A percentile compares a stretch with the other conserved stretches of the same genome.
These are phyloP conservation scores for Ogataea polymorpha DNA, from an alignment of 805 yeast genomes.

Conservation along the genomic window DNA sequence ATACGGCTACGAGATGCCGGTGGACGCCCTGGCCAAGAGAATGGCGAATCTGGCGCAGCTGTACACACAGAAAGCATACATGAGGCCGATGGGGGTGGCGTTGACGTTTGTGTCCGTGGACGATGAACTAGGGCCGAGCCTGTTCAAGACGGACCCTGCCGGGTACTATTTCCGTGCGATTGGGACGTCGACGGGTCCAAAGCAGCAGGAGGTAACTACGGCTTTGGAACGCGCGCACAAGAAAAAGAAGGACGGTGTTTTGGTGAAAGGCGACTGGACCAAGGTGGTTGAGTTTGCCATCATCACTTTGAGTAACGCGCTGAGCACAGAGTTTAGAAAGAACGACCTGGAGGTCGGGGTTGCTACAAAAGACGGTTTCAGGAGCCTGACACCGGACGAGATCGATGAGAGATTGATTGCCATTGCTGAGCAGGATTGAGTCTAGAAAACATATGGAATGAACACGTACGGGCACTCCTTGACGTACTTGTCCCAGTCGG, in stretches of 20 bases:
- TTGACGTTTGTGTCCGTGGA: conserved; percentile 84
- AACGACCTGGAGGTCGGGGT: conserved; percentile 93
- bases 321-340: conserved; percentile 91
- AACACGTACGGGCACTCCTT: conserved; percentile 88
- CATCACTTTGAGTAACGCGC: conserved; percentile 75
- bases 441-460: conserved; percentile 77
- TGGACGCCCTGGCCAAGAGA: conserved; percentile 86
- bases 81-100: conserved; percentile 97
- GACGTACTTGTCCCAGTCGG: conserved; percentile 86
- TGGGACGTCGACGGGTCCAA: conserved; percentile 95
- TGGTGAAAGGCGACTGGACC: conserved; percentile 80
- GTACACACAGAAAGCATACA: conserved; percentile 95
- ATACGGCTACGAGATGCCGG: conserved; percentile 96
- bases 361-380: conserved; percentile 69
- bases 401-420: conserved; percentile 92
- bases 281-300: conserved; percentile 88
- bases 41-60: conserved; percentile 95
- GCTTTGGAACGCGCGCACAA: conserved; percentile 88
- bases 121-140: conserved; percentile 84
- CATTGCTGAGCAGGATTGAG: conserved; percentile 90
- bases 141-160: conserved; percentile 95
- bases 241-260: conserved; percentile 46
- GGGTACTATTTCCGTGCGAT: conserved; percentile 89
- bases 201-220: conserved; percentile 92
- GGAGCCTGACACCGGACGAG: conserved; percentile 73